Percentiles rank a stretch among this genome's conserved stretches.
These are phyloP conservation scores for Tarenaya hassleriana DNA, from an alignment of 345 rosid genomes.

Conservation along the genomic window DNA sequence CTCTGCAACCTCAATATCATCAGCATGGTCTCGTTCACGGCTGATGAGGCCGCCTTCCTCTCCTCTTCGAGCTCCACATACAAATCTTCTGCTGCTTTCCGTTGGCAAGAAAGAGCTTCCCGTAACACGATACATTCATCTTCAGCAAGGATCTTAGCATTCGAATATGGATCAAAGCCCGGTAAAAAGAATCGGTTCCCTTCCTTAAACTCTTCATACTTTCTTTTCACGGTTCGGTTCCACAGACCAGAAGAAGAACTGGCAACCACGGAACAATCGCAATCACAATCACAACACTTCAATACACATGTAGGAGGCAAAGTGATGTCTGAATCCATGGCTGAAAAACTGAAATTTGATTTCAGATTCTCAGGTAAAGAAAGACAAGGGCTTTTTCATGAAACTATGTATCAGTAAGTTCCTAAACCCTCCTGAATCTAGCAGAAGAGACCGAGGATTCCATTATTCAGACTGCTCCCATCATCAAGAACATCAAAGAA, in stretches of 20 bases:
- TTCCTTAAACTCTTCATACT: slow-evolving; percentile 26
- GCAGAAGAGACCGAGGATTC: slow-evolving; percentile 2
- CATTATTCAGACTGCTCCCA: no score
- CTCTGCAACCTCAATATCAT: slow-evolving; percentile 90
- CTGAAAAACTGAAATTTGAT: slow-evolving; percentile 22
- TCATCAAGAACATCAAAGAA: no score
- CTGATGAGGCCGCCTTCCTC: slow-evolving; percentile 77
- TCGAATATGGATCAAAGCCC: slow-evolving; percentile 42
- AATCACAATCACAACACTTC: slow-evolving; percentile 49
- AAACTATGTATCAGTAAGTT: no score
- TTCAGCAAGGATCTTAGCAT: slow-evolving; percentile 60
- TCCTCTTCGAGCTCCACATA: slow-evolving; percentile 69
- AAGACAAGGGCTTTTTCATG: slow-evolving; percentile 8
- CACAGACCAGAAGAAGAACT: slow-evolving; percentile 25
- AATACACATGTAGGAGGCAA: slow-evolving; percentile 34
- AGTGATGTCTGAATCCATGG: slow-evolving; percentile 50
- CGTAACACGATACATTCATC: slow-evolving; percentile 62
- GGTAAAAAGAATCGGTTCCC: slow-evolving; percentile 32
- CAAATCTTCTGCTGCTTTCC: slow-evolving; percentile 48
- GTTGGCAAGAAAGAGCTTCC: slow-evolving; percentile 57
- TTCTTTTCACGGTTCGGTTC: slow-evolving; percentile 30
- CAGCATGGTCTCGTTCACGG: slow-evolving; percentile 89
- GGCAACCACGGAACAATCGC: slow-evolving; percentile 33
- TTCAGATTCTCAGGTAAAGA: slow-evolving; percentile 14
- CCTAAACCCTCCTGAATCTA: slow-evolving; percentile 8